These are phyloP conservation scores for Globisporangium alternatum DNA, from an alignment of 352 stramenopile species.

Conservation along the genomic window DNA sequence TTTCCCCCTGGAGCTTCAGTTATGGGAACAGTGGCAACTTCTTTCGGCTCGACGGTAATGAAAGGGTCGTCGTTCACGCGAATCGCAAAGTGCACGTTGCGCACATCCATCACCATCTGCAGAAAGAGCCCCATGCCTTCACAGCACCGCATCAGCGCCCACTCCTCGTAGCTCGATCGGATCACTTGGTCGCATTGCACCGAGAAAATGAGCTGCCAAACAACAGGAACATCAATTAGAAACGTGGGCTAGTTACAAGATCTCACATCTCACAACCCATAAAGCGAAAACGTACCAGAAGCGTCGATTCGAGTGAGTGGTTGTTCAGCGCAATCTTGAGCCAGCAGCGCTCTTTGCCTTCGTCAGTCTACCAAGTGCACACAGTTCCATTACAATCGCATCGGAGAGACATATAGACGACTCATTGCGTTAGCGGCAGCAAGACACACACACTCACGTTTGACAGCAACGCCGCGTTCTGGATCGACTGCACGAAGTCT, in stretches of 20 bases:
- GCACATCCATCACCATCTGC: slow-evolving; percentile 72
- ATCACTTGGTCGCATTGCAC: slow-evolving; percentile 73
- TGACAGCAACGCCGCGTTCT: slow-evolving; percentile 65
- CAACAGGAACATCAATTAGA: neutral
- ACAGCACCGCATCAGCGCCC: slow-evolving; percentile 68
- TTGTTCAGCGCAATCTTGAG: slow-evolving; percentile 81
- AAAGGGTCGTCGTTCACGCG: slow-evolving; percentile 63
- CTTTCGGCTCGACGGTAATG: slow-evolving; percentile 15
- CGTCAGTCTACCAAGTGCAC: slow-evolving; percentile 39
- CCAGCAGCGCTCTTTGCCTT: slow-evolving; percentile 69
- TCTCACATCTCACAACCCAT: neutral
- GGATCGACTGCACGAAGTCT: slow-evolving; percentile 60
- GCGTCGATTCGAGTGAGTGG: slow-evolving; percentile 71
- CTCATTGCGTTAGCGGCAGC: neutral
- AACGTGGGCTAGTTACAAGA: neutral
- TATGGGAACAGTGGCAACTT: slow-evolving; percentile 11
- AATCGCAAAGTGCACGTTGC: slow-evolving; percentile 68
- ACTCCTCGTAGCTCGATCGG: slow-evolving; percentile 76
- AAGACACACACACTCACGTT: slow-evolving; percentile 33
- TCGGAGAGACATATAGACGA: neutral
- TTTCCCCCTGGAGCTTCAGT: neutral
- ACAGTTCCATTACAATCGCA: neutral
- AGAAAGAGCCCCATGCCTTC: slow-evolving; percentile 72
- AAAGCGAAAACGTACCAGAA: slow-evolving; percentile 39
- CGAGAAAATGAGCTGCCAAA: slow-evolving; percentile 70